A percentile compares a stretch with the other conserved stretches of the same genome.
Evolutionary conservation across 1,284 basidiomycete genomes (phyloP).

Genomic region (Singerocomus rubriflavus): DNA sequence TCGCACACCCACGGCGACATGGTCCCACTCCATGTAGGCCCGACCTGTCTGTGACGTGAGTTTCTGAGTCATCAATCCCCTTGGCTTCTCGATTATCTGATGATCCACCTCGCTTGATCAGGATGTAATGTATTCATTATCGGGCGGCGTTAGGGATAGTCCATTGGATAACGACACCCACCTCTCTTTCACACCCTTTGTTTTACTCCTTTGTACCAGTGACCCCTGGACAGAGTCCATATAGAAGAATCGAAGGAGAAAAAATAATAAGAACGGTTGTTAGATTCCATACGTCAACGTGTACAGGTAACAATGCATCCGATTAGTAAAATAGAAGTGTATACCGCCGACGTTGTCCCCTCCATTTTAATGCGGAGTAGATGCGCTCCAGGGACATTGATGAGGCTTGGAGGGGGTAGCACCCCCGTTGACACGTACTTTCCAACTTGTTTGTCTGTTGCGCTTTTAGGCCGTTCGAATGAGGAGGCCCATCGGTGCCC

Average conservation of each 20-base stretch:
- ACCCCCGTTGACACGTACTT: constrained; percentile 6
- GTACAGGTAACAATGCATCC: neutral
- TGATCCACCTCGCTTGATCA: constrained; percentile 28
- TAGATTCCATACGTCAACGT: constrained; percentile 17
- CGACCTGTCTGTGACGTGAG: neutral
- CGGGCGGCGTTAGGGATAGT: constrained; percentile 20
- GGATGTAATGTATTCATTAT: constrained; percentile 14
- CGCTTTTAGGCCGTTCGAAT: constrained; percentile 21
- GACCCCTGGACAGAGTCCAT: neutral
- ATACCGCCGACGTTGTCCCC: neutral
- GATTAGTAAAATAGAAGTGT: constrained; percentile 12
- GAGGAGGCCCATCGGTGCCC: constrained; percentile 3
- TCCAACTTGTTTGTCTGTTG: constrained; percentile 4
- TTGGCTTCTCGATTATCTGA: constrained; percentile 20
- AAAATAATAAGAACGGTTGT: neutral
- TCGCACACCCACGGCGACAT: too few relatives aligned
- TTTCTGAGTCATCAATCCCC: constrained; percentile 1
- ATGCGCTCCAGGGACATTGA: constrained; percentile 12
- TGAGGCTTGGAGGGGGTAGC: neutral
- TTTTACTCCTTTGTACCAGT: constrained; percentile 5
- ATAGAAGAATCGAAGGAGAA: neutral
- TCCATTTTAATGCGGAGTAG: constrained; percentile 11
- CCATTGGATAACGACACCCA: constrained; percentile 23
- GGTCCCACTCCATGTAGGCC: neutral
- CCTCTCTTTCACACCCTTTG: constrained; percentile 6